Evolutionary conservation across 306 rosid genomes (phyloP).

Genomic region (Sicyos baderoa): DNA sequence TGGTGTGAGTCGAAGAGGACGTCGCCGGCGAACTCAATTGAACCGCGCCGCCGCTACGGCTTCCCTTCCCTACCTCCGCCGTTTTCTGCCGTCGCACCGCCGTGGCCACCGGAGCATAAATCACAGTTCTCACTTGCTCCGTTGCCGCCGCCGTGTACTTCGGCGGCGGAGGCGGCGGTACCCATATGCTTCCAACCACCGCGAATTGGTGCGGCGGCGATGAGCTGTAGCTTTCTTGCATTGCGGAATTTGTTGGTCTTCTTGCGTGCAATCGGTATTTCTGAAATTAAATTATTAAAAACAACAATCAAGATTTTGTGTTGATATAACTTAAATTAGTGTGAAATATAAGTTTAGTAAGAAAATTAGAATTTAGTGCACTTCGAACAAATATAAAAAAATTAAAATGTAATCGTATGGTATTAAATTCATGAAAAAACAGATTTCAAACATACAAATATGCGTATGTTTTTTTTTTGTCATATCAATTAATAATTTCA

Average conservation of each 20-base stretch:
- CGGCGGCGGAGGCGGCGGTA: conserved; percentile 45
- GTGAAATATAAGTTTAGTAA: too few species aligned
- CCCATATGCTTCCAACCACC: conserved; percentile 74
- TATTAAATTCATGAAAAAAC: too few species aligned
- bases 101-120: conserved; percentile 48
- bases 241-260: conserved; percentile 54
- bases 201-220: conserved; percentile 45
- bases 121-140: conserved; percentile 20
- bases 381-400: too few species aligned
- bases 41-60: conserved; percentile 5
- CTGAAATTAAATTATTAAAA: conserved; percentile 26
- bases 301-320: too few species aligned
- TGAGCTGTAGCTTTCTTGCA: conserved; percentile 26
- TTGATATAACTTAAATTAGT: too few species aligned
- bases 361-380: too few species aligned
- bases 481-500: too few species aligned
- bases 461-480: too few species aligned
- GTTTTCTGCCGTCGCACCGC: conserved; percentile 21
- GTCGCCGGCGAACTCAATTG: background rate
- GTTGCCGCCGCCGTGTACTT: conserved; percentile 25
- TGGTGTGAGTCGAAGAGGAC: too few species aligned
- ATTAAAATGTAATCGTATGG: too few species aligned
- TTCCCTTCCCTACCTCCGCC: conserved; percentile 2
- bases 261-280: conserved; percentile 77
- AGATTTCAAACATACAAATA: too few species aligned